Evolutionary conservation across 2,329 filamentous ascomycete species (phyloP).

Genomic region (Botrytis porri): DNA sequence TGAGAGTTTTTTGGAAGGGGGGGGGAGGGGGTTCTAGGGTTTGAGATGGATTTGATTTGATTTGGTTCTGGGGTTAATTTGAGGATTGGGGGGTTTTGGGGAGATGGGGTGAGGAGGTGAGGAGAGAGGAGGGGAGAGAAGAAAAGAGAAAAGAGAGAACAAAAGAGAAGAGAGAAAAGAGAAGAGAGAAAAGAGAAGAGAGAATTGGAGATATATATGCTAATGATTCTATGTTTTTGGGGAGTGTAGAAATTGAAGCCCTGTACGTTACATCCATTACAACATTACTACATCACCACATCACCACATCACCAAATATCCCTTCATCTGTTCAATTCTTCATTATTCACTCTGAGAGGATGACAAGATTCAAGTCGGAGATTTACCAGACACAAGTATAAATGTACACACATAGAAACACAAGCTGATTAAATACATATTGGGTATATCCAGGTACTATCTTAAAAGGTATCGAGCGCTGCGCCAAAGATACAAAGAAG

Average conservation of each 20-base stretch:
- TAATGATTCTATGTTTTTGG: not conserved
- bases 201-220: not conserved
- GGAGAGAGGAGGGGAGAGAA: too few species aligned
- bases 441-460: slow-evolving; percentile 65
- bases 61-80: too few species aligned
- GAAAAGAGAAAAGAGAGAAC: too few species aligned
- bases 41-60: too few species aligned
- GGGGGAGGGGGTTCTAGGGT: too few species aligned
- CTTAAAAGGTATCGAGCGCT: slow-evolving; percentile 86
- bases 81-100: not conserved
- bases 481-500: slow-evolving; percentile 67
- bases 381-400: not conserved
- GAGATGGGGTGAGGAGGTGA: not conserved
- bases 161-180: too few species aligned
- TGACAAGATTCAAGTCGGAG: not conserved
- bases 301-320: not conserved
- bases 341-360: not conserved
- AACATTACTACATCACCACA: not conserved
- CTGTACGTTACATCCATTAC: slow-evolving; percentile 58
- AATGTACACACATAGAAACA: not conserved
- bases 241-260: slow-evolving; percentile 76
- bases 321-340: not conserved
- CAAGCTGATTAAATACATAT: slow-evolving; percentile 11
- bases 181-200: too few species aligned
- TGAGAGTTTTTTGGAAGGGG: too few species aligned